A percentile compares a stretch with the other conserved stretches of the same genome.
Conservation (phyloP, 2,329 filamentous ascomycete genomes). For the Penicillium occitanis region DNA sequence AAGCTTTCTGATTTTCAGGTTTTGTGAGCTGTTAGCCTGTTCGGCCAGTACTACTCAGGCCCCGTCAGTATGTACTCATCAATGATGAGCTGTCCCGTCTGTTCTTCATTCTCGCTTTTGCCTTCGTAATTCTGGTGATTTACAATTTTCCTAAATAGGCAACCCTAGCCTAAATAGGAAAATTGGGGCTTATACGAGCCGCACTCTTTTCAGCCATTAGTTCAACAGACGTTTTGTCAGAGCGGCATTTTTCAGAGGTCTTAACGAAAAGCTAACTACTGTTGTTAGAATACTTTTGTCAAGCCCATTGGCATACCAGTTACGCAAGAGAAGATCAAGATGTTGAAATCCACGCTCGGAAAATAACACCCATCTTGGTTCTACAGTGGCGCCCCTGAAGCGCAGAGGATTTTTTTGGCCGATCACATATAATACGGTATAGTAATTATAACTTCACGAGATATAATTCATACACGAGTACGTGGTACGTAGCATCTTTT, state of each 20-base stretch:
- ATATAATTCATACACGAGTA: neutral
- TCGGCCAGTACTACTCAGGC: neutral
- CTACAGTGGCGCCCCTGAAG: neutral
- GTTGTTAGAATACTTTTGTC: neutral
- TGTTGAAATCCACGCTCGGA: neutral
- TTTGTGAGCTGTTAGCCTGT: neutral
- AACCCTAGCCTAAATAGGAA: slow-evolving; percentile 5
- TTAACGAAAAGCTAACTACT: neutral
- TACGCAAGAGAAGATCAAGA: neutral
- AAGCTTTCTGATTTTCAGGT: neutral
- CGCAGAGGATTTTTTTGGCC: neutral
- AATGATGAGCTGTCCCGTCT: neutral
- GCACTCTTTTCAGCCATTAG: neutral
- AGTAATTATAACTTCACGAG: neutral
- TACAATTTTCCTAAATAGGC: neutral
- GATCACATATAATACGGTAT: neutral
- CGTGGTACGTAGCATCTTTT: neutral
- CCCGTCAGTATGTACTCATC: neutral
- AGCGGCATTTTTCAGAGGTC: neutral
- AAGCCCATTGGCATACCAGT: neutral
- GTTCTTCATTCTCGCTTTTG: neutral
- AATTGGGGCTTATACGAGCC: neutral
- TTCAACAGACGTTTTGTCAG: neutral
- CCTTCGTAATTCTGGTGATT: neutral
- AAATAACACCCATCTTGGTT: neutral